Conservation (phyloP, 1,139 yeast species). For the Yamadazyma membranifaciens region DNA sequence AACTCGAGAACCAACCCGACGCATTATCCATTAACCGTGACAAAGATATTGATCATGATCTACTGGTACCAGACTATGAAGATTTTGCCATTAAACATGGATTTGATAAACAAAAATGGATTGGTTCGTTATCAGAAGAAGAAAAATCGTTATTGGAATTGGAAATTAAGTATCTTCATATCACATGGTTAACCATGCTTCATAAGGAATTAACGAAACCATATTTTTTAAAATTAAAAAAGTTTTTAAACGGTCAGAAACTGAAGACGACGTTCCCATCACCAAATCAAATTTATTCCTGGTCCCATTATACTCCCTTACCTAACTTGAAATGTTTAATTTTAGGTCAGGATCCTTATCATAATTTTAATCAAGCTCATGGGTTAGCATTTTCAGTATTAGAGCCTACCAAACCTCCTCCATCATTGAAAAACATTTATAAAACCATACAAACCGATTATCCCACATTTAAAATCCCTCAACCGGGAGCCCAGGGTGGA, state of each 20-base stretch:
- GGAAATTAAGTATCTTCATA: slow-evolving; percentile 70
- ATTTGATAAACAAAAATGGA: slow-evolving; percentile 57
- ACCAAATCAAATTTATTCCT: slow-evolving; percentile 73
- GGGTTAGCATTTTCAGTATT: slow-evolving; percentile 92
- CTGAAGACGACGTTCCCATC: slow-evolving; percentile 73
- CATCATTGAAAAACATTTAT: slow-evolving; percentile 84
- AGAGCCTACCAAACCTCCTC: slow-evolving; percentile 84
- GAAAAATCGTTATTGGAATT: slow-evolving; percentile 55
- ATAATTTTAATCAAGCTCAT: slow-evolving; percentile 89
- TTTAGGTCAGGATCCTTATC: slow-evolving; percentile 97
- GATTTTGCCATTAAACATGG: slow-evolving; percentile 13
- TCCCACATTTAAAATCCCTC: slow-evolving; percentile 51
- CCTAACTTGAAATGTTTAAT: slow-evolving; percentile 71
- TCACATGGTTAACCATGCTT: slow-evolving; percentile 73
- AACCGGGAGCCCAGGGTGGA: slow-evolving; percentile 53
- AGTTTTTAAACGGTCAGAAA: slow-evolving; percentile 45
- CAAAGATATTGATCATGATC: neutral
- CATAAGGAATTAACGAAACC: slow-evolving; percentile 78
- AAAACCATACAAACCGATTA: slow-evolving; percentile 73
- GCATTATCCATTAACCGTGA: too few relatives aligned
- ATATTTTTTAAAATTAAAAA: slow-evolving; percentile 73
- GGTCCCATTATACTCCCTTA: slow-evolving; percentile 88
- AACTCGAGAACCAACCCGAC: too few relatives aligned
- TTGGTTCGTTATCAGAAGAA: slow-evolving; percentile 49
- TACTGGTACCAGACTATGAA: slow-evolving; percentile 1